Evolutionary conservation across 2,329 filamentous ascomycete genomes (phyloP).

Genomic region (Coniochaeta pulveracea): DNA sequence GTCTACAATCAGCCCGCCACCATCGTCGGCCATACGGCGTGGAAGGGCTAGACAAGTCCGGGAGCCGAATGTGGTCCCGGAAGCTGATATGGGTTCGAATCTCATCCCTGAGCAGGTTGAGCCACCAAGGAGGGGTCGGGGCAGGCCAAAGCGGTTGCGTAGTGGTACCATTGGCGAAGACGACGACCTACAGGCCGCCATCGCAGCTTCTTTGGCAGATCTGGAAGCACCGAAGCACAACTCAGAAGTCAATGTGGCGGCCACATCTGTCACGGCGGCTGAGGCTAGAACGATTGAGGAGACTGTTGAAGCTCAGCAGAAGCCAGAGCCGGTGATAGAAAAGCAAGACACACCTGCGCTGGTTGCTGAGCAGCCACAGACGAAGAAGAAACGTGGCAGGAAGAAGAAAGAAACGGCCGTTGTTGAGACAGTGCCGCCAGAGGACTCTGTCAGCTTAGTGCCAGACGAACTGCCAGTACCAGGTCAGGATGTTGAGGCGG

Average conservation of each 20-base stretch:
- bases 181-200: background rate
- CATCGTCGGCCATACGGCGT: background rate
- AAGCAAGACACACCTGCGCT: too few species aligned
- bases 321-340: too few species aligned
- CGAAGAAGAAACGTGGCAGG: slow-evolving; percentile 1
- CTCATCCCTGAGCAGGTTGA: background rate
- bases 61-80: too few species aligned
- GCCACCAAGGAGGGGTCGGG: background rate
- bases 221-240: background rate
- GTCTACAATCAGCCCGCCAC: background rate
- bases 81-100: background rate
- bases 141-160: too few species aligned
- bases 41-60: background rate
- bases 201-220: background rate
- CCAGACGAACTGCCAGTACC: background rate
- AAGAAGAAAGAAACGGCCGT: background rate
- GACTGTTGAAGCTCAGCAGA: background rate
- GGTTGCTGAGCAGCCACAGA: slow-evolving; percentile 5
- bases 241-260: background rate
- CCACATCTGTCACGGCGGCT: background rate
- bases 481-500: slow-evolving; percentile 2
- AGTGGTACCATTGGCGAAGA: background rate
- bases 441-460: background rate
- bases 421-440: background rate
- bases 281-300: background rate